Evolutionary conservation across 2,329 filamentous ascomycete genomes (phyloP).

Genomic region (Colletotrichum truncatum): DNA sequence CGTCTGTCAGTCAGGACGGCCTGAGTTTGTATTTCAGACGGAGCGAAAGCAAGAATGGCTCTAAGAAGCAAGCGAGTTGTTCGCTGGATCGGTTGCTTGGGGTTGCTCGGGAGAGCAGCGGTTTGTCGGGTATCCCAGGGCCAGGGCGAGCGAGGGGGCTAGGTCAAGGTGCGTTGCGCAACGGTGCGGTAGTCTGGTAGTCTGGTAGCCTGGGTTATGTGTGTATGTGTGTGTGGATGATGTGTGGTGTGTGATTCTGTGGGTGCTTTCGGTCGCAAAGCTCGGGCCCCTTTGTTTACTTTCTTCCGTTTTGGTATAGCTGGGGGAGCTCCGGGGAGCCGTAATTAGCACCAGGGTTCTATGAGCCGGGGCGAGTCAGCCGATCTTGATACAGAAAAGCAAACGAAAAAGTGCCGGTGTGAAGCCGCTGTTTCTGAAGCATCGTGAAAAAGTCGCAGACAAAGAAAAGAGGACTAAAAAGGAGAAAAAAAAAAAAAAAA

Average conservation of each 20-base stretch:
- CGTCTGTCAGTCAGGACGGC: slow-evolving; percentile 31
- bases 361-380: slow-evolving; percentile 28
- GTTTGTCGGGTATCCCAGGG: slow-evolving; percentile 16
- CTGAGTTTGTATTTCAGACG: slow-evolving; percentile 29
- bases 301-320: slow-evolving; percentile 48
- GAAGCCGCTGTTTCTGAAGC: slow-evolving; percentile 29
- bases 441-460: slow-evolving; percentile 34
- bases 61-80: slow-evolving; percentile 27
- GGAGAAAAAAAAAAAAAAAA: not conserved
- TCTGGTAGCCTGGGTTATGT: not conserved
- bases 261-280: slow-evolving; percentile 33
- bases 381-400: slow-evolving; percentile 30
- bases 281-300: slow-evolving; percentile 52
- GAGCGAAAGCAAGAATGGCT: slow-evolving; percentile 11
- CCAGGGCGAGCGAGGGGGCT: slow-evolving; percentile 12
- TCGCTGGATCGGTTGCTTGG: slow-evolving; percentile 9
- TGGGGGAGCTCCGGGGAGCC: slow-evolving; percentile 31
- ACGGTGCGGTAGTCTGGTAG: not conserved
- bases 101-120: slow-evolving; percentile 26
- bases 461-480: not conserved
- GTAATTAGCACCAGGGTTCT: slow-evolving; percentile 29
- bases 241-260: slow-evolving; percentile 12
- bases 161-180: slow-evolving; percentile 5
- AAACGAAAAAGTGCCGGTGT: slow-evolving; percentile 21
- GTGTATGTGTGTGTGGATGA: not conserved